A percentile compares a stretch with the other conserved stretches of the same genome.
phyloP scores from a whole-genome alignment of 2,329 filamentous ascomycete genomes.

The Sphaceloma murrayae region DNA sequence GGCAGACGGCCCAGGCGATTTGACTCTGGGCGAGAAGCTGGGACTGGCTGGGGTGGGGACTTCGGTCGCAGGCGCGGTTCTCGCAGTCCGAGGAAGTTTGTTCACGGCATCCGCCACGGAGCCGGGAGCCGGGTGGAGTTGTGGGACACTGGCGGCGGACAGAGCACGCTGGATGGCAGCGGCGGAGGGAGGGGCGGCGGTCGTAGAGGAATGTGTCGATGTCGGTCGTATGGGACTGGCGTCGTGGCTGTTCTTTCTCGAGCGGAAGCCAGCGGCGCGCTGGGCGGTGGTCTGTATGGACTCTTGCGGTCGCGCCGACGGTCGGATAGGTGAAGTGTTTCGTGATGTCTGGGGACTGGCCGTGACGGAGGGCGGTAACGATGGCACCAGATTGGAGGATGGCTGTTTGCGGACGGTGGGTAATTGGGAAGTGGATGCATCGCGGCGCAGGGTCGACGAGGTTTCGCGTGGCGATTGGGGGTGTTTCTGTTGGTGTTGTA shows the following conservation, averaged over 20 bases:
- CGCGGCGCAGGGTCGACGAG: constrained; percentile 18
- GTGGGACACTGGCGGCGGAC: constrained; percentile 58
- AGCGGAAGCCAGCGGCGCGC: constrained; percentile 26
- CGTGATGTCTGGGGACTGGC: constrained; percentile 39
- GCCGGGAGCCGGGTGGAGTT: constrained; percentile 45
- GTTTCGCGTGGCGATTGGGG: constrained; percentile 19
- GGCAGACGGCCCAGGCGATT: constrained; percentile 59
- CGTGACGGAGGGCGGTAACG: constrained; percentile 29
- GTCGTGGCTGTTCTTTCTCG: constrained; percentile 39
- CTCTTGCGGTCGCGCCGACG: constrained; percentile 22
- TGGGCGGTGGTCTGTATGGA: constrained; percentile 20
- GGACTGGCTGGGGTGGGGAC: constrained; percentile 59
- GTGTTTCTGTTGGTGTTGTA: constrained; percentile 20
- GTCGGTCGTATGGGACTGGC: constrained; percentile 33
- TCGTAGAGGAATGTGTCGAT: constrained; percentile 28
- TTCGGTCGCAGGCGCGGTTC: constrained; percentile 39
- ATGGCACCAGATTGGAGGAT: constrained; percentile 25
- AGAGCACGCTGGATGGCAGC: constrained; percentile 57
- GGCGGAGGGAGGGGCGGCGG: constrained; percentile 46
- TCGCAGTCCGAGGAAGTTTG: constrained; percentile 53
- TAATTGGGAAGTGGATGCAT: constrained; percentile 16
- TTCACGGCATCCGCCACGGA: constrained; percentile 50
- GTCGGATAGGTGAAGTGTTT: constrained; percentile 38
- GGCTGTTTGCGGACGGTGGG: constrained; percentile 22
- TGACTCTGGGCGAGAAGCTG: constrained; percentile 58